Conservation (phyloP, 2,329 filamentous ascomycete species). For the Aspergillus sp. region DNA sequence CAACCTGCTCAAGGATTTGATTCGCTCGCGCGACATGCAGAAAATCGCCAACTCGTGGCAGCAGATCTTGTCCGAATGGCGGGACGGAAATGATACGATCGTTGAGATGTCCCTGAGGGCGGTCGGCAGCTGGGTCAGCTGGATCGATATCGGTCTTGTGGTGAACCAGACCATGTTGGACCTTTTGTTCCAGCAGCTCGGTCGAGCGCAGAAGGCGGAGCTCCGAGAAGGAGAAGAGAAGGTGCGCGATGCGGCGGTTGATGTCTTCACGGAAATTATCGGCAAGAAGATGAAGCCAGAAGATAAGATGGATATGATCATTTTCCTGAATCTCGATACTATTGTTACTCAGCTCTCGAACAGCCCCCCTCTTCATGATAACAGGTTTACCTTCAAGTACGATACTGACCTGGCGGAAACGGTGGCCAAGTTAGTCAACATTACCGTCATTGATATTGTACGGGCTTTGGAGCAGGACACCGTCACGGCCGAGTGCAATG, state of each 20-base stretch:
- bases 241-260: conserved; percentile 86
- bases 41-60: conserved; percentile 91
- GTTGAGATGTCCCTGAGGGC: conserved; percentile 87
- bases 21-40: conserved; percentile 81
- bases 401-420: conserved; percentile 94
- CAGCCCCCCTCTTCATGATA: conserved; percentile 77
- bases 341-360: conserved; percentile 84
- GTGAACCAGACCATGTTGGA: conserved; percentile 87
- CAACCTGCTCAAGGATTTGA: conserved; percentile 84
- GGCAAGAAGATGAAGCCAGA: conserved; percentile 95
- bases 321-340: conserved; percentile 81
- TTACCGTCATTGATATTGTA: conserved; percentile 81
- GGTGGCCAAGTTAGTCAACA: conserved; percentile 94
- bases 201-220: conserved; percentile 64
- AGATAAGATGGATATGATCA: conserved; percentile 93
- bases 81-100: conserved; percentile 67
- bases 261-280: conserved; percentile 93
- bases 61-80: conserved; percentile 79
- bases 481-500: conserved; percentile 62
- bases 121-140: conserved; percentile 97
- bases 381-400: conserved; percentile 79
- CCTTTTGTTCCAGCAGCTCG: conserved; percentile 81
- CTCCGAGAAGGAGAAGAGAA: conserved; percentile 72
- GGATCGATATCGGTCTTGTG: conserved; percentile 94
- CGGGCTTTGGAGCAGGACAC: conserved; percentile 74